Evolutionary conservation across 805 yeast genomes (phyloP), one percentile per base, ranked within the genome.

Genomic region (Torulaspora indica): DNA sequence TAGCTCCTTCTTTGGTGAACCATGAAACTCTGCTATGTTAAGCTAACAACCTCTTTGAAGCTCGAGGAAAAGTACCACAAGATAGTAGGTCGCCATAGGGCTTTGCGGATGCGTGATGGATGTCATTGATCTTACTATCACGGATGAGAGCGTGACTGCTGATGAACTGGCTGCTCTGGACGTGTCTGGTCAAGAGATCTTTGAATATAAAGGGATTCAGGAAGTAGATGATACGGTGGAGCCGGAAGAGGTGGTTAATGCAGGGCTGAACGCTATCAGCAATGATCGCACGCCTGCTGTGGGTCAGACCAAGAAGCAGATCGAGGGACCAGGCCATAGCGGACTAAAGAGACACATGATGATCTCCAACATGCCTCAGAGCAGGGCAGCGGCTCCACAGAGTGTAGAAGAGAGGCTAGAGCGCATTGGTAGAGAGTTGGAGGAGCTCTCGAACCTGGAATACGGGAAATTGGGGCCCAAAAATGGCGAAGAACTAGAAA

Each of bases 341-440:
- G 17, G 17, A 17, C 12, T 32, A 8, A n/a, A 9, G 23, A 32
- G 18, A 10, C 13, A 25, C 17, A 23, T 31, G 8, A 32, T 13
- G 15, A 32, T 25, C 14, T 27, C 30, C n/a, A 28, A 28, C 8
- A 14, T 5, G 14, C 13, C 29, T 10, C 17, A 15, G 9, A 15
- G 15, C 23, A 27, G 17, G 14, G 18, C 28, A 14, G 27, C 13
- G 5, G 8, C 33, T 4, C 32, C 35, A 15, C 42, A 40, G 23
- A 30, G 35, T n/a, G 22, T 36, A 10, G 42, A 40, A 13, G 42
- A 40, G 24, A 35, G 48, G 22, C 33, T 51, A 29, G 40, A 45
- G n/a, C 50, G 50, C 2, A 51, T 48, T 8, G 29, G 42, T 28
- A 27, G 50, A 20, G 54, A 51, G 29, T 32, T 50, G 20, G 41